Percentiles rank a stretch among this genome's conserved stretches.
Evolutionary conservation across 306 rosid species (phyloP).

Genomic region (Boehmeria nivea): DNA sequence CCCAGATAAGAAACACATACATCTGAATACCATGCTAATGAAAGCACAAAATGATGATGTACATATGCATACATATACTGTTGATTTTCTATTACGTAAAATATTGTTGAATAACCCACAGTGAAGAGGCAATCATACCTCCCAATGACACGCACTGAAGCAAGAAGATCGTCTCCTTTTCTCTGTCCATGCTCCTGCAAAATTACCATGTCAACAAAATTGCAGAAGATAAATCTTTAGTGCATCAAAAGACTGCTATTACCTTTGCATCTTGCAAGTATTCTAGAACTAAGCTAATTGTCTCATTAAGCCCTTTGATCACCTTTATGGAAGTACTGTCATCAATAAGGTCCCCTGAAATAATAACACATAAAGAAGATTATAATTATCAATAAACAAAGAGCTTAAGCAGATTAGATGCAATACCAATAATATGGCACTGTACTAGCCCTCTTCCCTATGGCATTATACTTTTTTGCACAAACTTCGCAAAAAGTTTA

Average conservation of each 20-base stretch:
- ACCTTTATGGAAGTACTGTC: conserved; percentile 50
- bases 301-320: conserved; percentile 77
- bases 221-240: conserved; percentile 7
- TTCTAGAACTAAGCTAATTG: conserved; percentile 64
- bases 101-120: not conserved
- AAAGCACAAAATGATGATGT: not conserved
- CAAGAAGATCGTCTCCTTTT: conserved; percentile 89
- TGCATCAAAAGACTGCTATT: conserved; percentile 20
- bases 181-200: conserved; percentile 68
- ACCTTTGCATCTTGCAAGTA: conserved; percentile 92
- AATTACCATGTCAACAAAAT: conserved; percentile 21
- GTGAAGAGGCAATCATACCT: conserved; percentile 47
- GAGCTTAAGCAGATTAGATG: no score
- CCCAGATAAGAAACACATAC: not conserved
- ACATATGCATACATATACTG: not conserved
- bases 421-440: no score
- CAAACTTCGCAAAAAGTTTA: not conserved
- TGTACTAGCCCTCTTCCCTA: no score
- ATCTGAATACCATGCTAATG: no score
- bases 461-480: no score
- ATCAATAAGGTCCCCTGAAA: conserved; percentile 46
- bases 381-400: not conserved
- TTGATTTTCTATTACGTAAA: not conserved
- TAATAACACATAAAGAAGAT: conserved; percentile 16
- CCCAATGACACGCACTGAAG: conserved; percentile 88